Percentiles rank a stretch among this genome's conserved stretches.
These are phyloP conservation scores for Byssoonygena ceratinophila DNA, from an alignment of 2,329 filamentous ascomycete species.

Conservation along the genomic window DNA sequence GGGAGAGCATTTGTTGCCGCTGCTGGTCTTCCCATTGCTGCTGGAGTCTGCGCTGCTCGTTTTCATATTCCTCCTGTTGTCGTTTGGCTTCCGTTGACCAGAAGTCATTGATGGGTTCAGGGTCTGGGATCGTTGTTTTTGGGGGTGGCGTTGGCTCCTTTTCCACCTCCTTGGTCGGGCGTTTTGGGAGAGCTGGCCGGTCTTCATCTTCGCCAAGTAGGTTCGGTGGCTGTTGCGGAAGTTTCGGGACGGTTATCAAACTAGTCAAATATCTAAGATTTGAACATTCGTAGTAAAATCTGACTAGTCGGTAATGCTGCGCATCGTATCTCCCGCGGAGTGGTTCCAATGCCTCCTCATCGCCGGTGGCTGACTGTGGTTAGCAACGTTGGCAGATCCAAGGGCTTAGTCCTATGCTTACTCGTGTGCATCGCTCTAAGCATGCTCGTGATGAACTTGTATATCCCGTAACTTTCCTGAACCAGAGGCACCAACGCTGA, in stretches of 20 bases:
- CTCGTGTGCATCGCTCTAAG: slow-evolving; percentile 92
- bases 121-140: slow-evolving; percentile 57
- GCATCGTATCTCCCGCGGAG: slow-evolving; percentile 83
- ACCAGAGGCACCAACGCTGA: slow-evolving; percentile 87
- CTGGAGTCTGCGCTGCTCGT: slow-evolving; percentile 79
- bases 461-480: slow-evolving; percentile 97
- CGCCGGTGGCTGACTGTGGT: slow-evolving; percentile 56
- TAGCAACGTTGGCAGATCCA: slow-evolving; percentile 13
- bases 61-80: slow-evolving; percentile 89
- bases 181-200: slow-evolving; percentile 68
- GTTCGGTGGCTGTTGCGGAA: slow-evolving; percentile 88
- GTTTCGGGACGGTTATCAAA: slow-evolving; percentile 88
- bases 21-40: slow-evolving; percentile 76
- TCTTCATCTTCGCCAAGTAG: slow-evolving; percentile 75
- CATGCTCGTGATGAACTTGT: slow-evolving; percentile 99
- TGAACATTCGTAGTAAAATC: slow-evolving; percentile 98
- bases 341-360: slow-evolving; percentile 83
- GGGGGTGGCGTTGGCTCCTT: slow-evolving; percentile 57
- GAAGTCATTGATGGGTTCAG: slow-evolving; percentile 92
- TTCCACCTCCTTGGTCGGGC: slow-evolving; percentile 61
- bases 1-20: slow-evolving; percentile 67
- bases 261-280: slow-evolving; percentile 94
- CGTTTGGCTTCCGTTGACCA: slow-evolving; percentile 89
- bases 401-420: slow-evolving; percentile 38
- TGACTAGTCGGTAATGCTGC: slow-evolving; percentile 89